Evolutionary conservation across 257 asterid species (phyloP).

Genomic region (Voacanga thouarsii): DNA sequence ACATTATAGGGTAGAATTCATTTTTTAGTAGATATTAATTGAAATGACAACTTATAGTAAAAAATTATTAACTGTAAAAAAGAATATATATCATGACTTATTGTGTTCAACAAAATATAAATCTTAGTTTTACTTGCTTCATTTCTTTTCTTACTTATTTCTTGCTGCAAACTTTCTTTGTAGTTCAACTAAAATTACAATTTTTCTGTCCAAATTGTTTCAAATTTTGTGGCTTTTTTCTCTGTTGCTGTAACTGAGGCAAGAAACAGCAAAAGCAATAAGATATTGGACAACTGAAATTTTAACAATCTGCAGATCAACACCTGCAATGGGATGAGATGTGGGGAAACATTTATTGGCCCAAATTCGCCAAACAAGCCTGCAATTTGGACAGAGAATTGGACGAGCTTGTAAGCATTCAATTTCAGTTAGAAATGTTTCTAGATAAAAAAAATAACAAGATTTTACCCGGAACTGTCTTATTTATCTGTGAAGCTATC

Average conservation of each 20-base stretch:
- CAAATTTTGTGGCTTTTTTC: too few relatives aligned
- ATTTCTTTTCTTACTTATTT: too few relatives aligned
- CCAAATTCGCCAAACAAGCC: conserved; percentile 95
- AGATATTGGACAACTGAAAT: background rate
- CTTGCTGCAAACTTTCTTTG: too few relatives aligned
- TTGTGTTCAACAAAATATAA: too few relatives aligned
- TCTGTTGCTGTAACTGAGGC: background rate
- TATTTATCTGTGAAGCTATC: conserved; percentile 42
- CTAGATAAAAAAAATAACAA: background rate
- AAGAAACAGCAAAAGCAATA: background rate
- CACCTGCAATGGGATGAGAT: conserved; percentile 74
- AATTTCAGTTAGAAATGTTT: background rate
- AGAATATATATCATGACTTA: too few relatives aligned
- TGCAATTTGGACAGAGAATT: conserved; percentile 91
- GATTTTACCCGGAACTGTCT: background rate
- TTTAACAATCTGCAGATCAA: conserved; percentile 51
- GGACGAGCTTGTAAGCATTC: conserved; percentile 82
- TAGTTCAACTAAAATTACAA: too few relatives aligned
- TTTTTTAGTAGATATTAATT: too few relatives aligned
- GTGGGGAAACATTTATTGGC: conserved; percentile 82
- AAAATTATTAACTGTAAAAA: too few relatives aligned
- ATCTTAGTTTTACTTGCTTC: too few relatives aligned
- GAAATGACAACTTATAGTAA: too few relatives aligned
- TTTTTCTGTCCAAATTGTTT: too few relatives aligned
- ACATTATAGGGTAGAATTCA: too few relatives aligned